Percentiles rank a stretch among this genome's conserved stretches.
Conservation (phyloP, 23 red algal species). For the Chondrus crispus region DNA sequence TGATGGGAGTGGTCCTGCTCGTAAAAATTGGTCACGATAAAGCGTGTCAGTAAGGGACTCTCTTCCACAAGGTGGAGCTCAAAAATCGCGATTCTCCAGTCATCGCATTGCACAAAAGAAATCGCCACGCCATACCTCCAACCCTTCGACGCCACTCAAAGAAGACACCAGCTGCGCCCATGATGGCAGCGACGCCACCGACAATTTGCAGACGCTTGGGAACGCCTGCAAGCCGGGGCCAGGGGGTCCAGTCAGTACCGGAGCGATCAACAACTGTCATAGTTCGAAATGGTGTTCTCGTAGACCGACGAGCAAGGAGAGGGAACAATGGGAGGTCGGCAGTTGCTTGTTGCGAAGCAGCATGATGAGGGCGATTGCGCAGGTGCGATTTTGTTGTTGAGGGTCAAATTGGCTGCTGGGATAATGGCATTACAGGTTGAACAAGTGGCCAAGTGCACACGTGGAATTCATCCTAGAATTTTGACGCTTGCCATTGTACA, state of each 20-base stretch:
- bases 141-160: neutral
- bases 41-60: neutral
- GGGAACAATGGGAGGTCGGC: neutral
- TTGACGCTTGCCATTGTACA: too few species aligned
- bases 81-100: neutral
- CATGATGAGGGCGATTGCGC: too few species aligned
- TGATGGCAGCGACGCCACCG: constrained; percentile 65
- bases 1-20: neutral
- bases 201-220: constrained; percentile 37
- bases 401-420: too few species aligned
- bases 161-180: constrained; percentile 46
- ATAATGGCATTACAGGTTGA: too few species aligned
- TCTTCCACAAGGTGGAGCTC: neutral
- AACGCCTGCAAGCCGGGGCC: constrained; percentile 60
- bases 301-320: too few species aligned
- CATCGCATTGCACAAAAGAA: neutral
- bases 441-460: too few species aligned
- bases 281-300: too few species aligned
- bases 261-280: constrained; percentile 50
- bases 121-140: neutral
- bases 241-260: constrained; percentile 65
- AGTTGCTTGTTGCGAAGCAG: too few species aligned
- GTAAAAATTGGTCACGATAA: neutral
- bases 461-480: too few species aligned
- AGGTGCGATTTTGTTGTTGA: too few species aligned